Conservation (phyloP, 2,329 filamentous ascomycete genomes). For the Aureobasidium sp. region DNA sequence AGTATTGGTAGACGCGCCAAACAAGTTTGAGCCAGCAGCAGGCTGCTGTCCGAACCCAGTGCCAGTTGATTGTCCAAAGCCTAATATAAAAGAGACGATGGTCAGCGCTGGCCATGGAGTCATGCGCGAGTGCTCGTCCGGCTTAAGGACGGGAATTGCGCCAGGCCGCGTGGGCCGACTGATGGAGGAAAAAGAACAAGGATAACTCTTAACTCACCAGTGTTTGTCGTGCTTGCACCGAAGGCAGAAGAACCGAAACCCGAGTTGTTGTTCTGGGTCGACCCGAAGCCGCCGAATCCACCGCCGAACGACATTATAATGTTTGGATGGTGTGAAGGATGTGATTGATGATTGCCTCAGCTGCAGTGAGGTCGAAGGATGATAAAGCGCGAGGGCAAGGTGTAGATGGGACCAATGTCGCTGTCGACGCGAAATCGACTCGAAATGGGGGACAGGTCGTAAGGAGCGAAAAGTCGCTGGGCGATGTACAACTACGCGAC, state of each 20-base stretch:
- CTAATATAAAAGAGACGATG: conserved; percentile 11
- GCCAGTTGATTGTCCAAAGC: conserved; percentile 19
- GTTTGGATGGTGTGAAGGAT: not conserved
- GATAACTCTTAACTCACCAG: conserved; percentile 20
- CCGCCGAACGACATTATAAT: conserved; percentile 34
- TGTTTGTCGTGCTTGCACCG: conserved; percentile 23
- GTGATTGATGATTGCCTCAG: not conserved
- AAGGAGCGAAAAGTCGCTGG: conserved; percentile 9
- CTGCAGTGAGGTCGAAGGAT: not conserved
- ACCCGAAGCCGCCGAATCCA: conserved; percentile 43
- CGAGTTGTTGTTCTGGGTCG: conserved; percentile 13
- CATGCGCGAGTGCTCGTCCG: not conserved
- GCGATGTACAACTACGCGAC: conserved; percentile 3
- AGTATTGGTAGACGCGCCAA: conserved; percentile 33
- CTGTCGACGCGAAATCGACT: conserved; percentile 14
- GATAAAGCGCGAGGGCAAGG: not conserved
- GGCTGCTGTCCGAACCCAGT: conserved; percentile 22
- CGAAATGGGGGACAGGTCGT: not conserved
- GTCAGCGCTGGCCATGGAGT: conserved; percentile 7
- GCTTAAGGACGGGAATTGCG: not conserved
- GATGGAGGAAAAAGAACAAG: not conserved
- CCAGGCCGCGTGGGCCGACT: not conserved
- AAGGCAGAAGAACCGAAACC: conserved; percentile 21
- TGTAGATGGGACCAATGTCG: not conserved
- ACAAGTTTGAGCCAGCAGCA: conserved; percentile 25